Evolutionary conservation across 2,329 filamentous ascomycete species (phyloP).

Genomic region (Aphanoascus verrucosus): DNA sequence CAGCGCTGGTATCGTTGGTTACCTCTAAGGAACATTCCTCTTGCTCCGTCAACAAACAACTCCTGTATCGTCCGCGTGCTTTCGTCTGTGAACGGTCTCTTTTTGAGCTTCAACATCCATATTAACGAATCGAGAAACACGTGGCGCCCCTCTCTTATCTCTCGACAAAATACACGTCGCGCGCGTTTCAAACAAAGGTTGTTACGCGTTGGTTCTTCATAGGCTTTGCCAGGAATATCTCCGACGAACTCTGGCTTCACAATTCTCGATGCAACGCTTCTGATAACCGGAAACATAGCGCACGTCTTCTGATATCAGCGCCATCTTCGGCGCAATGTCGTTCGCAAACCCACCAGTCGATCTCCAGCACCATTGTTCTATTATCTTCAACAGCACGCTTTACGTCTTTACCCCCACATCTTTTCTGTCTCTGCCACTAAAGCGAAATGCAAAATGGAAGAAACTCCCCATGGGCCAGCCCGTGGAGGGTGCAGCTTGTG

Average conservation of each 20-base stretch:
- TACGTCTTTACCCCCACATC: constrained; percentile 69
- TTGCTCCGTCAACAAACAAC: not conserved
- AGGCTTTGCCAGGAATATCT: not conserved
- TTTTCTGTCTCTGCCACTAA: constrained; percentile 63
- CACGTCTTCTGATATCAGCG: not conserved
- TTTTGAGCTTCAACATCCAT: no score
- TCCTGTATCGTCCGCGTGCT: no score
- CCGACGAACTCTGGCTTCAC: not conserved
- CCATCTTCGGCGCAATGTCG: constrained; percentile 45
- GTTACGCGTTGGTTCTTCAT: not conserved
- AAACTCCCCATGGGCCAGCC: constrained; percentile 53
- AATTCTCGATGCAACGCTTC: constrained; percentile 3
- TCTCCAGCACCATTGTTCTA: constrained; percentile 69
- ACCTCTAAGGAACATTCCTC: not conserved
- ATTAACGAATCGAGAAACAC: not conserved
- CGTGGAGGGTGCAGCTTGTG: constrained; percentile 67
- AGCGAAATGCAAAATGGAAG: constrained; percentile 61
- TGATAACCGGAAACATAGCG: constrained; percentile 9
- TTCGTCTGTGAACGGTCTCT: no score
- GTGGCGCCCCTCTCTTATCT: not conserved
- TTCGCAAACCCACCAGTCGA: constrained; percentile 59
- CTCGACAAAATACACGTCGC: not conserved
- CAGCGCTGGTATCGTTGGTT: not conserved
- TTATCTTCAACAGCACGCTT: constrained; percentile 67
- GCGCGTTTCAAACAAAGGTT: not conserved